phyloP scores from a whole-genome alignment of 352 stramenopile species.

The Saprolegnia parasitica region DNA sequence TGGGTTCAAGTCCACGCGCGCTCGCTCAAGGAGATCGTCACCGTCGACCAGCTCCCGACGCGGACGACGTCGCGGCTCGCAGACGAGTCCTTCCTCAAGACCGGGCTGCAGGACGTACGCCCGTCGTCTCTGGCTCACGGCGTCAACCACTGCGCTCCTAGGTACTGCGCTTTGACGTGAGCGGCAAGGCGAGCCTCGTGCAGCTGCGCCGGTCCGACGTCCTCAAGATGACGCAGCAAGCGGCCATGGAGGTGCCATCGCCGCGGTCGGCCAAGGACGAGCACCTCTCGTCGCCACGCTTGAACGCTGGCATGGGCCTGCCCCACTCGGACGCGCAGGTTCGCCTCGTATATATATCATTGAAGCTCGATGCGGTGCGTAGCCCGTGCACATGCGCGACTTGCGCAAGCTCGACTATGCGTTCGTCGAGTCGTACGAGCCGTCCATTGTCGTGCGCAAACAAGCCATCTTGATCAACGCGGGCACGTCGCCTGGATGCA shows the following conservation, averaged over 20 bases:
- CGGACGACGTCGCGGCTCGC: conserved; percentile 5
- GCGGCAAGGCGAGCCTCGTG: conserved; percentile 48
- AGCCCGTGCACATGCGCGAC: conserved; percentile 69
- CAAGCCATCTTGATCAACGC: conserved; percentile 76
- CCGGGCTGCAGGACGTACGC: conserved; percentile 26
- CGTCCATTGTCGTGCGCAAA: conserved; percentile 68
- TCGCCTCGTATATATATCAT: neutral
- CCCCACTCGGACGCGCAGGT: conserved; percentile 25
- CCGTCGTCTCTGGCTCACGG: neutral
- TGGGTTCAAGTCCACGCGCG: conserved; percentile 27
- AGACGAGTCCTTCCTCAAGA: conserved; percentile 25
- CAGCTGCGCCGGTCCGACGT: conserved; percentile 55
- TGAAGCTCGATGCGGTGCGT: neutral
- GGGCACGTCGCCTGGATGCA: conserved; percentile 30
- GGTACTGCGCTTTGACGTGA: conserved; percentile 51
- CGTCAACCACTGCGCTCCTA: neutral
- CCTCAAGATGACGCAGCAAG: conserved; percentile 52
- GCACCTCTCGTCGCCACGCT: neutral
- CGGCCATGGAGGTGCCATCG: conserved; percentile 33
- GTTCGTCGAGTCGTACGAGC: conserved; percentile 68
- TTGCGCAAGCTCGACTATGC: conserved; percentile 69
- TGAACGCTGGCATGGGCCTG: neutral
- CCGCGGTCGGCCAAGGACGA: neutral
- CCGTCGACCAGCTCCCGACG: conserved; percentile 23
- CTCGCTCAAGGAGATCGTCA: conserved; percentile 24